phyloP scores from a whole-genome alignment of 2,329 filamentous ascomycete genomes.

The Aspergillus versicolor region DNA sequence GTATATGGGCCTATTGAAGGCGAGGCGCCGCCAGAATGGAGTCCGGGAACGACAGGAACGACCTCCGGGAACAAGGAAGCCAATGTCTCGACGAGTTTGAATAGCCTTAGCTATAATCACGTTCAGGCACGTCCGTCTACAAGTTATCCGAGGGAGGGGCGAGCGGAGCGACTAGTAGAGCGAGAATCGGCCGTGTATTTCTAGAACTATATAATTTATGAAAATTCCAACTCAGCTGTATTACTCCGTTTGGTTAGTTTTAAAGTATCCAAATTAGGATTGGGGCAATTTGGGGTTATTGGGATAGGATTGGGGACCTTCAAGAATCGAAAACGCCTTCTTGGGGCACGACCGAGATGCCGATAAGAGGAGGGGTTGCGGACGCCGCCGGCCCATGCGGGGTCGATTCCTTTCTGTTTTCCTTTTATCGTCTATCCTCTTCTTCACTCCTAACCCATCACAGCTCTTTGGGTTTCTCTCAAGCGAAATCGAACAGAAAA shows the following conservation, averaged over 20 bases:
- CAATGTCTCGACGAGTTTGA: background rate
- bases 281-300: background rate
- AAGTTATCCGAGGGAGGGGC: slow-evolving; percentile 6
- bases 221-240: background rate
- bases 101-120: background rate
- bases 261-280: background rate
- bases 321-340: background rate
- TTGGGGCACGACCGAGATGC: slow-evolving; percentile 15
- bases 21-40: slow-evolving; percentile 2
- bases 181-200: slow-evolving; percentile 9
- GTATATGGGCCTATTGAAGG: slow-evolving; percentile 1
- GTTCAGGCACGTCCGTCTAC: background rate
- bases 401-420: background rate
- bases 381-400: background rate
- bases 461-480: background rate
- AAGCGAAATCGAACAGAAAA: background rate
- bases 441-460: background rate
- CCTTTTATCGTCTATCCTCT: slow-evolving; percentile 5
- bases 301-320: background rate
- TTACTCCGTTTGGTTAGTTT: background rate
- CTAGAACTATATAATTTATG: background rate
- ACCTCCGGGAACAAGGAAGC: background rate
- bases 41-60: background rate
- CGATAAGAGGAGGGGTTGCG: slow-evolving; percentile 17
- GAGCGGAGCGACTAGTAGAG: slow-evolving; percentile 7